Conservation (phyloP, 2,329 filamentous ascomycete species). For the Metarhizium rileyi region DNA sequence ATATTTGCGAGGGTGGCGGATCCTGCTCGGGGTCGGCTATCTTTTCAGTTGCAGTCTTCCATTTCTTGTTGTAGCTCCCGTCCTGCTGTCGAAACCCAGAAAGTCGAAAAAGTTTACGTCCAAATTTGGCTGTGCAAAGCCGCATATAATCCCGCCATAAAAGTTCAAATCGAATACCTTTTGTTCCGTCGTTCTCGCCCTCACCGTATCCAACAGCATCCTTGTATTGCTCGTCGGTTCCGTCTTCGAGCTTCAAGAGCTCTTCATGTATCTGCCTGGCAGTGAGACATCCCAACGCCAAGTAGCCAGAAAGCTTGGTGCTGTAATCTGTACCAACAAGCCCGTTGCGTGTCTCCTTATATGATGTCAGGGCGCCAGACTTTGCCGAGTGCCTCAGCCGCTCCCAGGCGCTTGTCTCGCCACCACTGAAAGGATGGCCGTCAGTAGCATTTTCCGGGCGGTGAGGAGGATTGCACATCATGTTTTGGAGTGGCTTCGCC, state of each 20-base stretch:
- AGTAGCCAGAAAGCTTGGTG: constrained; percentile 65
- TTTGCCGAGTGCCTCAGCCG: constrained; percentile 52
- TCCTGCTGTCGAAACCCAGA: constrained; percentile 49
- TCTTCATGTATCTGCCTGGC: constrained; percentile 61
- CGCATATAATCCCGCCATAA: constrained; percentile 78
- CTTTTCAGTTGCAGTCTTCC: constrained; percentile 35
- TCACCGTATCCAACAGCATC: constrained; percentile 48
- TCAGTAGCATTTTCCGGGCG: constrained; percentile 44
- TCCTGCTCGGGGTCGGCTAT: constrained; percentile 25
- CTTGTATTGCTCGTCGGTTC: constrained; percentile 31
- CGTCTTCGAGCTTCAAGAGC: constrained; percentile 62
- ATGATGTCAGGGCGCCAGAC: constrained; percentile 49
- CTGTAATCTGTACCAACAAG: constrained; percentile 61
- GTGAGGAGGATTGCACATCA: constrained; percentile 40
- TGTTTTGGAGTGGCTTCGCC: constrained; percentile 44
- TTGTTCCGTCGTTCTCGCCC: constrained; percentile 64
- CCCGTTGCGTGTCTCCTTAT: constrained; percentile 64
- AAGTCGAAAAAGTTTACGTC: constrained; percentile 51
- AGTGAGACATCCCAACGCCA: constrained; percentile 63
- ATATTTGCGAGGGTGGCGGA: constrained; percentile 32
- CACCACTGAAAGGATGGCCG: constrained; percentile 59
- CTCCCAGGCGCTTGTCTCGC: constrained; percentile 49
- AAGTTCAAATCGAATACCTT: constrained; percentile 60
- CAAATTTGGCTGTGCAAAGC: constrained; percentile 63
- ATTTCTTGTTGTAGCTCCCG: constrained; percentile 31